These are phyloP conservation scores for Fistulina hepatica DNA, from an alignment of 1,284 basidiomycete species.

Conservation along the genomic window DNA sequence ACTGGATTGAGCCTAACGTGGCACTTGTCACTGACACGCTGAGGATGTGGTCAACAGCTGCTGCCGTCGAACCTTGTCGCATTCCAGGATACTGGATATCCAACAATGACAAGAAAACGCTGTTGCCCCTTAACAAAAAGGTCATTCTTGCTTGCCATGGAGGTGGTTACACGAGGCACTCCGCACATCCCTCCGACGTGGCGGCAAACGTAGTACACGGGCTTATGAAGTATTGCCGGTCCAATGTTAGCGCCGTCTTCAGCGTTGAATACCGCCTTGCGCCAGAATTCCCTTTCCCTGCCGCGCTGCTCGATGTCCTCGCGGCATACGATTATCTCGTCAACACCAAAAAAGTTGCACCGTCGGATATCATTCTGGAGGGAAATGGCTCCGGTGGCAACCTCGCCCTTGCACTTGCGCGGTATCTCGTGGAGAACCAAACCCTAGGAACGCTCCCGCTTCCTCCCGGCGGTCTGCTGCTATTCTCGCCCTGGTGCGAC, in stretches of 20 bases:
- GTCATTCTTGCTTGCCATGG: constrained; percentile 44
- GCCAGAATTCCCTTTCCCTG: constrained; percentile 33
- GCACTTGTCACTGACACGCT: too few relatives aligned
- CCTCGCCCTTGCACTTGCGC: constrained; percentile 36
- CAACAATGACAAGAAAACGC: too few relatives aligned
- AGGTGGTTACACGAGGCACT: constrained; percentile 32
- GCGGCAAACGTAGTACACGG: constrained; percentile 24
- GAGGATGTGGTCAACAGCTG: too few relatives aligned
- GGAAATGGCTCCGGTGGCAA: constrained; percentile 59
- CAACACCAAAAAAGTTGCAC: constrained; percentile 28
- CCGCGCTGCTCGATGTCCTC: constrained; percentile 42
- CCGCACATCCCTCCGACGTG: constrained; percentile 27
- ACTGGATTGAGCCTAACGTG: too few relatives aligned
- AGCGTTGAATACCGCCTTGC: constrained; percentile 34
- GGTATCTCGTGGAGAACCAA: constrained; percentile 27
- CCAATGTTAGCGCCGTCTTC: too few relatives aligned
- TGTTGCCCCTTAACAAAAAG: too few relatives aligned
- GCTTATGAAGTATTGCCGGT: constrained; percentile 27
- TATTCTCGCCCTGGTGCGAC: constrained; percentile 41
- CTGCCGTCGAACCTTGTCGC: too few relatives aligned
- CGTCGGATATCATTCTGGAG: constrained; percentile 39
- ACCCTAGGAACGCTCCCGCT: constrained; percentile 14
- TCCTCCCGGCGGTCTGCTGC: constrained; percentile 29
- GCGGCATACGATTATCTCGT: constrained; percentile 44
- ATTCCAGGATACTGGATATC: too few relatives aligned